phyloP scores from a whole-genome alignment of 139 green algal genomes.

The Chlorella sp. region DNA sequence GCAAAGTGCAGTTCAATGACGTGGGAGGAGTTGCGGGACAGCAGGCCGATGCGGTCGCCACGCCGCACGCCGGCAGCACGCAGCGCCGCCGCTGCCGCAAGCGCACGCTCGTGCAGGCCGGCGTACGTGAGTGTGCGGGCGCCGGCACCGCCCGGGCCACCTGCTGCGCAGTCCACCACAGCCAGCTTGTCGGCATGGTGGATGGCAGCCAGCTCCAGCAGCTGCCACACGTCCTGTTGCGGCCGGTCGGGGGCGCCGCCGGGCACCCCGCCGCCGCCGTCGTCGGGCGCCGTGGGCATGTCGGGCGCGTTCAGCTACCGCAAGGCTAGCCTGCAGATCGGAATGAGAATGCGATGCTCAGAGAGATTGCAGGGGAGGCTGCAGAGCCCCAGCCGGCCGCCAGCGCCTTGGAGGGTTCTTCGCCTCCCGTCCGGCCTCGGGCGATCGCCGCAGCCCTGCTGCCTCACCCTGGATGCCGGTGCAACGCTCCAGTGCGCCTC shows the following conservation, averaged over 20 bases:
- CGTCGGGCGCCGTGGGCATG: not conserved
- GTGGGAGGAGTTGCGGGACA: slow-evolving; percentile 72
- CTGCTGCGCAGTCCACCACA: slow-evolving; percentile 53
- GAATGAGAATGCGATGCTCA: too few species aligned
- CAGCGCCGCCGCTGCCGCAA: slow-evolving; percentile 48
- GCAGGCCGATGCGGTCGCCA: slow-evolving; percentile 71
- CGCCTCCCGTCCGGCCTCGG: too few species aligned
- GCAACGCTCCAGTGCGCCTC: too few species aligned
- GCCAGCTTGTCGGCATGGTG: slow-evolving; percentile 52
- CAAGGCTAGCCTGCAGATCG: too few species aligned
- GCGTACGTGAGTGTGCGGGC: slow-evolving; percentile 47
- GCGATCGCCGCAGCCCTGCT: too few species aligned
- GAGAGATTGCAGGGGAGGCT: too few species aligned
- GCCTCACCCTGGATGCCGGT: too few species aligned
- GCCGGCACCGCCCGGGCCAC: slow-evolving; percentile 27
- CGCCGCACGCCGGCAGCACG: slow-evolving; percentile 36
- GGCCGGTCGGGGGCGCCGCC: not conserved
- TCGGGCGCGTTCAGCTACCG: too few species aligned
- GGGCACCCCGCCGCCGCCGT: not conserved
- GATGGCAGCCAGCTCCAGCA: slow-evolving; percentile 50
- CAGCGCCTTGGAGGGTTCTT: too few species aligned
- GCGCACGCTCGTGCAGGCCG: slow-evolving; percentile 40
- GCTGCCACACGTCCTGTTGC: slow-evolving; percentile 45
- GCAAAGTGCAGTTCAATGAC: slow-evolving; percentile 82
- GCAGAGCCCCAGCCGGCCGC: too few species aligned